These are phyloP conservation scores for Pyronema omphalodes DNA, from an alignment of 495 filamentous ascomycete genomes.

Conservation along the genomic window DNA sequence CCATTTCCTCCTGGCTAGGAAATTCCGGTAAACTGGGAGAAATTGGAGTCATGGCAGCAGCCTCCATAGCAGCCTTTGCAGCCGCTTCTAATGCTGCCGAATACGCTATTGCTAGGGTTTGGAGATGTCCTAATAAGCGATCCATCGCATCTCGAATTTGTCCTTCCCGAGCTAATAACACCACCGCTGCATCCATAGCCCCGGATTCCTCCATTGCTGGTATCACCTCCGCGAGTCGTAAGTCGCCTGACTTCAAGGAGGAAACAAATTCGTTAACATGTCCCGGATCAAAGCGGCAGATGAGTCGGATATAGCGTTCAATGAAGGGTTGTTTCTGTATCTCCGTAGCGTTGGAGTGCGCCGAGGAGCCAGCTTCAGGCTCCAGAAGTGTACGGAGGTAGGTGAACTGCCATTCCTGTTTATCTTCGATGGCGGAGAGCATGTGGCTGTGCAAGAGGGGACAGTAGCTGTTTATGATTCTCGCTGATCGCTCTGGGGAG, in stretches of 20 bases:
- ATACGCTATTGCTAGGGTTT: slow-evolving; percentile 59
- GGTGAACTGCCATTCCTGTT: slow-evolving; percentile 46
- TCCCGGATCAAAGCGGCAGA: slow-evolving; percentile 64
- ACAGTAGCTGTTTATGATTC: slow-evolving; percentile 45
- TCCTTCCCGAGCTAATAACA: slow-evolving; percentile 79
- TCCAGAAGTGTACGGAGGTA: slow-evolving; percentile 71
- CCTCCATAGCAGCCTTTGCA: slow-evolving; percentile 28
- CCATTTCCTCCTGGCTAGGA: no score
- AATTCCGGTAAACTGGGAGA: no score
- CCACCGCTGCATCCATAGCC: slow-evolving; percentile 80
- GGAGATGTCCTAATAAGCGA: slow-evolving; percentile 59
- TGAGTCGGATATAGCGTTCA: slow-evolving; percentile 74
- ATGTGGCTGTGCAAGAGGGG: slow-evolving; percentile 55
- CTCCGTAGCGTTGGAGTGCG: slow-evolving; percentile 1
- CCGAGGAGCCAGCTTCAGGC: slow-evolving; percentile 31
- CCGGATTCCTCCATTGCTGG: slow-evolving; percentile 77
- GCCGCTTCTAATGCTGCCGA: slow-evolving; percentile 48
- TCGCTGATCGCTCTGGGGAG: slow-evolving; percentile 48
- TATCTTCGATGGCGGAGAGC: slow-evolving; percentile 43
- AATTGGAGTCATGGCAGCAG: slow-evolving; percentile 5
- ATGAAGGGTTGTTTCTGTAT: slow-evolving; percentile 34
- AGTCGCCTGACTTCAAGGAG: slow-evolving; percentile 54
- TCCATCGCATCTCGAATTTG: slow-evolving; percentile 68
- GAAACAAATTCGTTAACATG: slow-evolving; percentile 79
- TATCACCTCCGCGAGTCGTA: slow-evolving; percentile 63